A percentile compares a stretch with the other conserved stretches of the same genome.
Evolutionary conservation across 768 basidiomycete genomes (phyloP).

Genomic region (Mycena belliarum): DNA sequence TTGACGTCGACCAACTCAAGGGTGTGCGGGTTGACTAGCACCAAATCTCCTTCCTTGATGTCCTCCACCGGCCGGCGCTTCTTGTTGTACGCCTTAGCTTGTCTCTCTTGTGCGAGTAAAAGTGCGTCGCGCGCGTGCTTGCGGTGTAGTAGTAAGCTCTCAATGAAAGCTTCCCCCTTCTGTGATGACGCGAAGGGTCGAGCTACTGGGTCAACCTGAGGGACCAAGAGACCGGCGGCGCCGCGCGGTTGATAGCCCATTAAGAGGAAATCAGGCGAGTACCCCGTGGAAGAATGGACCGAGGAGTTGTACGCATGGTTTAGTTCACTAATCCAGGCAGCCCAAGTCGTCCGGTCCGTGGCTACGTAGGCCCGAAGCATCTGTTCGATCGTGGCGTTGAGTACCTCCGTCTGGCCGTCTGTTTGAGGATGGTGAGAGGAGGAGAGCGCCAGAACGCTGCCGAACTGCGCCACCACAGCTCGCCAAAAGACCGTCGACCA

Average conservation of each 20-base stretch:
- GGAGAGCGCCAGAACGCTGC: constrained; percentile 12
- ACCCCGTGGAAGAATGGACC: constrained; percentile 24
- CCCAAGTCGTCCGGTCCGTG: constrained; percentile 26
- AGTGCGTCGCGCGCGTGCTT: neutral
- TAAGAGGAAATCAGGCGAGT: constrained; percentile 31
- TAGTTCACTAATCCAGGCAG: constrained; percentile 24
- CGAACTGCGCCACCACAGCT: neutral
- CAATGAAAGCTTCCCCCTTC: constrained; percentile 2
- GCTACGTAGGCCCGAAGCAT: constrained; percentile 31
- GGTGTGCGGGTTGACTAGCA: too few relatives aligned
- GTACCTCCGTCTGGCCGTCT: constrained; percentile 35
- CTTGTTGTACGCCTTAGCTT: neutral
- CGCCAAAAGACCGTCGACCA: constrained; percentile 23
- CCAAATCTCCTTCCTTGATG: too few relatives aligned
- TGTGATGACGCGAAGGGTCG: constrained; percentile 8
- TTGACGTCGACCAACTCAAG: too few relatives aligned
- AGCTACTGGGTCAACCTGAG: neutral
- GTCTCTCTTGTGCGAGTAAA: neutral
- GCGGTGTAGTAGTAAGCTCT: neutral
- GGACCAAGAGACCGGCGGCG: neutral
- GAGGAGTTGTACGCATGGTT: constrained; percentile 34
- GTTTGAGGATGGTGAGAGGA: constrained; percentile 40
- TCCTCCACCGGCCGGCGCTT: neutral
- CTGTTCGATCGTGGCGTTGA: constrained; percentile 31
- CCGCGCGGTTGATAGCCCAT: constrained; percentile 27